Evolutionary conservation across 768 basidiomycete species (phyloP).

Genomic region (Kwoniella heveanensis): DNA sequence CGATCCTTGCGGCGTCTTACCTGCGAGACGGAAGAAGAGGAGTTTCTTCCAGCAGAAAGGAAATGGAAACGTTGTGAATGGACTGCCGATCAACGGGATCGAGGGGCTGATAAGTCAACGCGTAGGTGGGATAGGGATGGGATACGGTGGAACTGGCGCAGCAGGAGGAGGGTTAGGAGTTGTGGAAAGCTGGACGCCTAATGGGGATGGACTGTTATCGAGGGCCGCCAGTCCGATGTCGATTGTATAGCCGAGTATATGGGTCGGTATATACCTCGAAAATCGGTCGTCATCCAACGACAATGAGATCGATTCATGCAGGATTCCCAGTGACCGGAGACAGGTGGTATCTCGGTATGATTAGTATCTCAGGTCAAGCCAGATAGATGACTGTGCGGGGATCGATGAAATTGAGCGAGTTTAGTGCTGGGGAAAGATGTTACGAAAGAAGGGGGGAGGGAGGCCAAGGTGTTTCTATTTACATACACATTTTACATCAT

Average conservation of each 20-base stretch:
- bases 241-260: conserved; percentile 1
- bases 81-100: neutral
- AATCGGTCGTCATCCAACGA: too few relatives aligned
- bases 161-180: conserved; percentile 5
- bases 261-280: too few relatives aligned
- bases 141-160: neutral
- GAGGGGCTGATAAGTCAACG: neutral
- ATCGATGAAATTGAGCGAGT: too few relatives aligned
- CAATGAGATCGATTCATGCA: too few relatives aligned
- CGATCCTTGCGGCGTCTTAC: conserved; percentile 20
- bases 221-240: conserved; percentile 8
- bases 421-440: too few relatives aligned
- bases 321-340: too few relatives aligned
- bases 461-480: too few relatives aligned
- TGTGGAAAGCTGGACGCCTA: conserved; percentile 10
- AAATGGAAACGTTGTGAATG: conserved; percentile 4
- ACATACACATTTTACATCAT: too few relatives aligned
- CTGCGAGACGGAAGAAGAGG: conserved; percentile 27
- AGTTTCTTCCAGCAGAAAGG: conserved; percentile 32
- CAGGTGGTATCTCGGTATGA: too few relatives aligned
- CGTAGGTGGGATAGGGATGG: neutral
- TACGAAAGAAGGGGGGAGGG: too few relatives aligned
- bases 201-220: conserved; percentile 1
- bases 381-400: too few relatives aligned
- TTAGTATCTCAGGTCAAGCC: too few relatives aligned